phyloP scores from a whole-genome alignment of 108 stramenopile genomes.

The Cylindrotheca closterium region DNA sequence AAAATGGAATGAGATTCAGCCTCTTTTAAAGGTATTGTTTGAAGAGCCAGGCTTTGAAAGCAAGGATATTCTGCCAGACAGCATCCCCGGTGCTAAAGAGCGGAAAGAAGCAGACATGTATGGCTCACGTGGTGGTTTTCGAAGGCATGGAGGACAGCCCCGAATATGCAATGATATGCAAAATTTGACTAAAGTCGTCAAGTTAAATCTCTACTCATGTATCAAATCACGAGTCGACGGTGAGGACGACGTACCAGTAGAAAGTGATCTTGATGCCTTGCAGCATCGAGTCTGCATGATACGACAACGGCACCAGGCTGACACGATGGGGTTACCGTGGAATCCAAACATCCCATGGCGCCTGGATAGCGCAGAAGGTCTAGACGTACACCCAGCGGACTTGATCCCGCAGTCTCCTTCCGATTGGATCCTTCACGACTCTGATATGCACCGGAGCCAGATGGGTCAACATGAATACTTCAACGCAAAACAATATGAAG shows the following conservation, averaged over 20 bases:
- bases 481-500: slow-evolving; percentile 35
- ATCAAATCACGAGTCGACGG: slow-evolving; percentile 23
- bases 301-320: slow-evolving; percentile 64
- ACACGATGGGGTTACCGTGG: slow-evolving; percentile 54
- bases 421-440: slow-evolving; percentile 75
- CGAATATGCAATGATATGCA: slow-evolving; percentile 71
- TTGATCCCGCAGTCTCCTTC: slow-evolving; percentile 70
- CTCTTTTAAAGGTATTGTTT: slow-evolving; percentile 12
- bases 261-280: slow-evolving; percentile 47
- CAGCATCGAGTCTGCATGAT: slow-evolving; percentile 60
- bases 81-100: slow-evolving; percentile 43
- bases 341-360: slow-evolving; percentile 52
- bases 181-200: slow-evolving; percentile 46
- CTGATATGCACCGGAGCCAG: slow-evolving; percentile 38
- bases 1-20: slow-evolving; percentile 35
- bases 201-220: slow-evolving; percentile 55
- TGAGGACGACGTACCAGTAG: slow-evolving; percentile 54
- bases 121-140: slow-evolving; percentile 3
- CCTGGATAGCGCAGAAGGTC: slow-evolving; percentile 29
- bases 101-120: slow-evolving; percentile 12
- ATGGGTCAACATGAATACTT: slow-evolving; percentile 38
- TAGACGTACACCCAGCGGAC: slow-evolving; percentile 40
- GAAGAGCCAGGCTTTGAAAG: slow-evolving; percentile 19
- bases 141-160: slow-evolving; percentile 10
- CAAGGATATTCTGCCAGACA: slow-evolving; percentile 57